Base-by-base conservation (phyloP, 2,329 filamentous ascomycete species). In the Fusarium chlamydosporum region DNA sequence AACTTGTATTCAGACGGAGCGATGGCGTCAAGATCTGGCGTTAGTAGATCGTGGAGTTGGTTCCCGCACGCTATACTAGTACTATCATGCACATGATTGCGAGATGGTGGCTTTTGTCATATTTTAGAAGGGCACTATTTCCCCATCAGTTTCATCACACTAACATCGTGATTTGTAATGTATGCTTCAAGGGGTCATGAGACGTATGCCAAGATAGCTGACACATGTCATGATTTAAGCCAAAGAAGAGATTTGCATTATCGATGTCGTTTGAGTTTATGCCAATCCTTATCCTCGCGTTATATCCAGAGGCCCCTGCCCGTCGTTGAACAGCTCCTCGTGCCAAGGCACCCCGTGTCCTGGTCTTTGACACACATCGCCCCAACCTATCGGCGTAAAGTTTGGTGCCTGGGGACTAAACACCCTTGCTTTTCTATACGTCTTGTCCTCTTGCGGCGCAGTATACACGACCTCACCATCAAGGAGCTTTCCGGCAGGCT, bases 261-360 rank as follows among this genome's bases (percentile, higher is more conserved):
- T n/a, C 23, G 10, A 34, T 29, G 15, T 6, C 7, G 35, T 13
- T 16, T 27, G 5, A 27, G 7, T 13, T 23, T 18, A 10, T 20
- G 20, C 7, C 10, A 4, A 4, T 27, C 27, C 23, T 31, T 58
- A 41, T 23, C 23, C 23, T 23, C 46, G 60, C 20, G 31, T 12
- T 42, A 68, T 29, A 10, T 68, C 55, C 43, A 79, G 46, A 5
- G 76, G 74, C 0, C 79, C 79, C 40, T 78, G 72, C 4, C 57
- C 64, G 34, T 80, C 79, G 4, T 72, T 75, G 63, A 80, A 79
- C 1, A 80, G 48, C 55, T 76, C 74, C 12, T 79, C 73, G 31
- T 79, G 68, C 79, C 79, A 80, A 23, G 53, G 65, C 10, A 47
- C 47, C 6, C 67, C 58, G 47, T 54, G 68, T 23, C 61, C 57